Percentiles rank a stretch among this genome's conserved stretches.
These are phyloP conservation scores for Botryotinia calthae DNA, from an alignment of 2,329 filamentous ascomycete genomes.

Conservation along the genomic window DNA sequence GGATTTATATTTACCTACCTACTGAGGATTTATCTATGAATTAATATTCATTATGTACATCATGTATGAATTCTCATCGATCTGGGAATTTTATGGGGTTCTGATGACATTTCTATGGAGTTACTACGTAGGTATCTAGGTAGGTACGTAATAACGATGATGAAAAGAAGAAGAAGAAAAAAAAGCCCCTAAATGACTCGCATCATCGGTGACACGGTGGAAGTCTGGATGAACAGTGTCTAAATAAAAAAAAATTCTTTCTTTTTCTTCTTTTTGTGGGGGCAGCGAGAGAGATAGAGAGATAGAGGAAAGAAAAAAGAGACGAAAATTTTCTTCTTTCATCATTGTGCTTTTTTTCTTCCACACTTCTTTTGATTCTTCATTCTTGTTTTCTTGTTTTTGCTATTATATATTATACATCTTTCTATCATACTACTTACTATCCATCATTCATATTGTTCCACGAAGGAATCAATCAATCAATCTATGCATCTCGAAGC, in stretches of 20 bases:
- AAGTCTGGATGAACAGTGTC: background rate
- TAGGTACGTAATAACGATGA: background rate
- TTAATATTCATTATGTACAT: background rate
- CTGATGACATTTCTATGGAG: background rate
- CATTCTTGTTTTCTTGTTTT: background rate
- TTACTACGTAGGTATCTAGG: too few relatives aligned
- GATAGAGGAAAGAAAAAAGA: background rate
- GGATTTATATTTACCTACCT: background rate
- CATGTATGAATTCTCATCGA: background rate
- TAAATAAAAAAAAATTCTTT: background rate
- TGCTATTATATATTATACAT: background rate
- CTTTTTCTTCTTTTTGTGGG: slow-evolving; percentile 4
- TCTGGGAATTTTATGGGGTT: background rate
- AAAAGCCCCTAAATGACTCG: slow-evolving; percentile 15
- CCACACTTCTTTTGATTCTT: background rate
- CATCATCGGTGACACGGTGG: slow-evolving; percentile 6
- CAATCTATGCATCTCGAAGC: background rate
- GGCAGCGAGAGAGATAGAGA: background rate
- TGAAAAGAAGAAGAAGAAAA: background rate
- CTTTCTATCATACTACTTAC: background rate
- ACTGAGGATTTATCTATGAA: background rate
- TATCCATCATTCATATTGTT: background rate
- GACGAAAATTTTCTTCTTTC: too few relatives aligned
- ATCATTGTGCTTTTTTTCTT: background rate
- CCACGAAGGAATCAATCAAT: background rate